A percentile compares a stretch with the other conserved stretches of the same genome.
Evolutionary conservation across 345 rosid species (phyloP).

Genomic region (Hypericum androsaemum): DNA sequence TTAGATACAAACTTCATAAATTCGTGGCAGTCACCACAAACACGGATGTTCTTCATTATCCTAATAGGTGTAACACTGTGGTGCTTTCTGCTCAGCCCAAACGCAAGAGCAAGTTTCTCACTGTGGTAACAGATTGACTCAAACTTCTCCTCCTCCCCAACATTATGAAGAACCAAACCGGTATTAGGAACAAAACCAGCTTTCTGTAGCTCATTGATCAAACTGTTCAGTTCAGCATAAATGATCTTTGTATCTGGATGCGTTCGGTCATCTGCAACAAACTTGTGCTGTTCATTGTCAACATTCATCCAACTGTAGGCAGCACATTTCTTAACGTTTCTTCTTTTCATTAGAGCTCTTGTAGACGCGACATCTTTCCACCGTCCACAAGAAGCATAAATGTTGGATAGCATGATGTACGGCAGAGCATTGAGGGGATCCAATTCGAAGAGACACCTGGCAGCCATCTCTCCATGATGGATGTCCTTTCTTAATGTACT

Average conservation of each 20-base stretch:
- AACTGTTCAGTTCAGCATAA: conserved; percentile 28
- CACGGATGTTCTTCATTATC: conserved; percentile 57
- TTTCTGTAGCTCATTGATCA: conserved; percentile 32
- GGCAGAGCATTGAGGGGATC: conserved; percentile 47
- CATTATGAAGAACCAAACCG: conserved; percentile 40
- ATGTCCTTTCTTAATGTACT: conserved; percentile 32
- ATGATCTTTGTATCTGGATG: conserved; percentile 40
- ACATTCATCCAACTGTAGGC: conserved; percentile 58
- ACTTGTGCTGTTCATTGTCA: conserved; percentile 39
- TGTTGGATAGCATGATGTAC: conserved; percentile 49
- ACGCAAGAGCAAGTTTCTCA: conserved; percentile 58
- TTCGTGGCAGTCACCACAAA: conserved; percentile 47
- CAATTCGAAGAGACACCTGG: conserved; percentile 34
- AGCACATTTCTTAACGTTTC: conserved; percentile 42
- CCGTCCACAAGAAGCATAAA: conserved; percentile 46
- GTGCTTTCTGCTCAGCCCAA: conserved; percentile 35
- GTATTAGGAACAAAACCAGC: conserved; percentile 38
- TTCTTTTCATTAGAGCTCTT: conserved; percentile 44
- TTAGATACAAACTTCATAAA: conserved; percentile 49
- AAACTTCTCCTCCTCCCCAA: conserved; percentile 41
- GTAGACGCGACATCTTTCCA: conserved; percentile 50
- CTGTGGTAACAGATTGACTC: conserved; percentile 47
- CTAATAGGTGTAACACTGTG: conserved; percentile 30
- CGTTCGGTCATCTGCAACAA: conserved; percentile 44
- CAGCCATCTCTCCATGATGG: conserved; percentile 44